These are phyloP conservation scores for Microbotryomycetes sp. DNA, from an alignment of 1,284 basidiomycete species.

Conservation along the genomic window DNA sequence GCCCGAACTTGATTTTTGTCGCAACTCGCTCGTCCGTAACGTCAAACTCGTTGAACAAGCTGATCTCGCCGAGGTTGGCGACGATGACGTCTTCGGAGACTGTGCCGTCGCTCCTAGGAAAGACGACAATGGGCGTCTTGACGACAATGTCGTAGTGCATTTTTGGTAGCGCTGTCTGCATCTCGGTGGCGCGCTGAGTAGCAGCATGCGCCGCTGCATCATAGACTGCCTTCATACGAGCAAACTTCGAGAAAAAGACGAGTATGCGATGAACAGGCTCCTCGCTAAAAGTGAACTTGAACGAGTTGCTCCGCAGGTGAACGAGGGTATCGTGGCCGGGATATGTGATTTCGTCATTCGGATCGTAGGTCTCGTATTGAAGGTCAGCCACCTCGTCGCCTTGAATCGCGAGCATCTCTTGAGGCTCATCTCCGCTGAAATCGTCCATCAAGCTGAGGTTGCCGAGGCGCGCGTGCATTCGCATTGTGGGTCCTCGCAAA, in stretches of 20 bases:
- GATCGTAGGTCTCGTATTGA: conserved; percentile 85
- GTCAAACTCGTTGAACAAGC: conserved; percentile 70
- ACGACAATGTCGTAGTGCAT: conserved; percentile 89
- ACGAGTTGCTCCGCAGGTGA: conserved; percentile 77
- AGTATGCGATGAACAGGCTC: conserved; percentile 79
- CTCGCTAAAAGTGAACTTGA: conserved; percentile 84
- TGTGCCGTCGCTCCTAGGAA: conserved; percentile 63
- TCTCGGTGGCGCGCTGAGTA: conserved; percentile 60
- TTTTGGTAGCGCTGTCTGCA: conserved; percentile 34
- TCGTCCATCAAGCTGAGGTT: conserved; percentile 81
- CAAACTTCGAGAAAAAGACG: conserved; percentile 77
- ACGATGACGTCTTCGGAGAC: conserved; percentile 62
- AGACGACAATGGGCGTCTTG: conserved; percentile 86
- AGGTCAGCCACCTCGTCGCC: conserved; percentile 94
- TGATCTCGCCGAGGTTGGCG: conserved; percentile 82
- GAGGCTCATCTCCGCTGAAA: conserved; percentile 49
- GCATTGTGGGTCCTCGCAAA: conserved; percentile 65
- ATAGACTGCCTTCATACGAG: conserved; percentile 85
- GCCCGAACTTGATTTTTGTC: conserved; percentile 59
- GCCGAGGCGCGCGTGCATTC: conserved; percentile 75
- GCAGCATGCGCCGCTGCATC: conserved; percentile 93
- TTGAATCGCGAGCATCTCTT: conserved; percentile 86
- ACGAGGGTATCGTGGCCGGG: conserved; percentile 81
- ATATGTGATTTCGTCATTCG: conserved; percentile 54
- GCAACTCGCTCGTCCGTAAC: conserved; percentile 50